A percentile compares a stretch with the other conserved stretches of the same genome.
phyloP scores from a whole-genome alignment of 495 filamentous ascomycete species.

The Mycothermus thermophilus region DNA sequence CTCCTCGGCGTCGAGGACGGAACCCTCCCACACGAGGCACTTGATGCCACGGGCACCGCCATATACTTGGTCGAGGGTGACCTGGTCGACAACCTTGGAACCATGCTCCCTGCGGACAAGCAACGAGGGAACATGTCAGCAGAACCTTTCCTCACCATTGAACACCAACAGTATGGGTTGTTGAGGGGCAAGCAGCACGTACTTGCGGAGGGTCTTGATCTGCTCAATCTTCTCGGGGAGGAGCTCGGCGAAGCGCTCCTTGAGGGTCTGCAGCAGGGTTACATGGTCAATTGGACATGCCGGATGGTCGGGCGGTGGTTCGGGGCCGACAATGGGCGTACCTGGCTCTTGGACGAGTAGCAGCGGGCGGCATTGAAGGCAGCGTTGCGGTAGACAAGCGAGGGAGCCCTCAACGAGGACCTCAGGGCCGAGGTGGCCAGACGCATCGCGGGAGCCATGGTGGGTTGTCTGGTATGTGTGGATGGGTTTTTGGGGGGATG shows the following conservation, averaged over 20 bases:
- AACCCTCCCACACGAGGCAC: constrained; percentile 97
- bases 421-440: constrained; percentile 63
- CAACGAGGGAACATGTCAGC: too few species aligned
- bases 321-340: constrained; percentile 23
- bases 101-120: constrained; percentile 79
- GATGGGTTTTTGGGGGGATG: constrained; percentile 13
- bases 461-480: constrained; percentile 15
- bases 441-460: constrained; percentile 70
- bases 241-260: constrained; percentile 94
- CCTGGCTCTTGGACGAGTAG: constrained; percentile 88
- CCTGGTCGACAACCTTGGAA: constrained; percentile 88
- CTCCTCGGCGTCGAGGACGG: constrained; percentile 94
- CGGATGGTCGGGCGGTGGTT: constrained; percentile 12
- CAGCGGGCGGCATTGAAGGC: constrained; percentile 70
- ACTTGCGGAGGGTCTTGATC: constrained; percentile 97
- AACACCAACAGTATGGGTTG: constrained; percentile 5
- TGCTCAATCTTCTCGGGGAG: constrained; percentile 94
- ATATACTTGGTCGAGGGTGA: constrained; percentile 98
- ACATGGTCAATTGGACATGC: constrained; percentile 16
- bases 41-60: constrained; percentile 99
- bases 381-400: constrained; percentile 47
- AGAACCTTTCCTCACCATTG: constrained; percentile 1
- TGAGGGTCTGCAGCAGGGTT: constrained; percentile 56
- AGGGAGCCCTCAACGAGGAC: constrained; percentile 49
- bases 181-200: constrained; percentile 21